Evolutionary conservation across 2,329 filamentous ascomycete genomes (phyloP).

Genomic region (Daldinia eschscholtzii): DNA sequence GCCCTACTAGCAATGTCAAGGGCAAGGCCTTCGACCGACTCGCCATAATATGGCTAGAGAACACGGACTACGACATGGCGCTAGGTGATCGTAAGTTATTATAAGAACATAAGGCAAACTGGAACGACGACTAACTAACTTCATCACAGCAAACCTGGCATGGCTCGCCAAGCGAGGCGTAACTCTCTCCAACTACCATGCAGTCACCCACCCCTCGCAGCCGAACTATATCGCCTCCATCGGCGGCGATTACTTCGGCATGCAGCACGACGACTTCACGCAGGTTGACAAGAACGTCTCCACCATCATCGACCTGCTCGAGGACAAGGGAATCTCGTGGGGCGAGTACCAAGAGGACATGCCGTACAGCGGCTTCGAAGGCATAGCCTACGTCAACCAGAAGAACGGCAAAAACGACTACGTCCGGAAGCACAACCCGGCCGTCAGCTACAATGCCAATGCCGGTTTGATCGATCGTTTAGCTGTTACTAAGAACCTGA

Average conservation of each 20-base stretch:
- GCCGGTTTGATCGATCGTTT: conserved; percentile 70
- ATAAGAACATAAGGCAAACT: conserved; percentile 39
- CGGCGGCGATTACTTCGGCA: conserved; percentile 79
- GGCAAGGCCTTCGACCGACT: conserved; percentile 81
- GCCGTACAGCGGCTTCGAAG: conserved; percentile 81
- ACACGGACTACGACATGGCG: conserved; percentile 76
- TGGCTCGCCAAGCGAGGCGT: conserved; percentile 73
- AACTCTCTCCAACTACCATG: conserved; percentile 69
- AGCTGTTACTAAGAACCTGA: conserved; percentile 80
- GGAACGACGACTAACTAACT: conserved; percentile 23
- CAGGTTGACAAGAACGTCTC: conserved; percentile 71
- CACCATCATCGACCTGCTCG: conserved; percentile 76
- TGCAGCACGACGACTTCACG: conserved; percentile 75
- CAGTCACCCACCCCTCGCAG: conserved; percentile 78
- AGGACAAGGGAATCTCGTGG: conserved; percentile 74
- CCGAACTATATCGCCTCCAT: conserved; percentile 80
- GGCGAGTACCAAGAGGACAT: conserved; percentile 82
- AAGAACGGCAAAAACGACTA: conserved; percentile 78
- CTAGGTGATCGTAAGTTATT: conserved; percentile 69
- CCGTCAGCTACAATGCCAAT: conserved; percentile 75
- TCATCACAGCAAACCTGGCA: conserved; percentile 61
- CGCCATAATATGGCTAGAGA: conserved; percentile 82
- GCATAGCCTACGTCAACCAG: conserved; percentile 72
- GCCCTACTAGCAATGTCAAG: conserved; percentile 72
- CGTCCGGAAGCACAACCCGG: conserved; percentile 83